A percentile compares a stretch with the other conserved stretches of the same genome.
Conservation (phyloP, 2,329 filamentous ascomycete genomes). For the Biscogniauxia mediterranea region DNA sequence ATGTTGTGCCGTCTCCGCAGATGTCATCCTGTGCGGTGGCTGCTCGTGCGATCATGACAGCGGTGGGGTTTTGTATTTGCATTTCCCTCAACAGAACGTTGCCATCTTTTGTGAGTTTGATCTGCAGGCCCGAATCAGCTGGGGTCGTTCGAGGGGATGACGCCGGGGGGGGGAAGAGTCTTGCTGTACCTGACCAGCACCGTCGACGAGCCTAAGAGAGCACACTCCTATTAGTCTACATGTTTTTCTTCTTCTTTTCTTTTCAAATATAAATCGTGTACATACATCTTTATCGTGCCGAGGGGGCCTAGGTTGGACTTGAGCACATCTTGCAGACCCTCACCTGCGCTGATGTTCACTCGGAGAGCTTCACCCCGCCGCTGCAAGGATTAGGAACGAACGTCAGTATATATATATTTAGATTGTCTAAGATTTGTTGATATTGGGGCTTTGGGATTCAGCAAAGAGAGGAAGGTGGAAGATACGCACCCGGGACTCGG, state of each 20-base stretch:
- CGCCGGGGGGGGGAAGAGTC: conserved; percentile 13
- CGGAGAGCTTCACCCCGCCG: conserved; percentile 93
- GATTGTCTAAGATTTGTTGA: too few species aligned
- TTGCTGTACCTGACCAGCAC: conserved; percentile 60
- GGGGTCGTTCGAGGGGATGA: conserved; percentile 2
- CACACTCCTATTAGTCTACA: background rate
- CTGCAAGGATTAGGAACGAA: conserved; percentile 45
- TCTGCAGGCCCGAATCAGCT: conserved; percentile 50
- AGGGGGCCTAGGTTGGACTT: conserved; percentile 93
- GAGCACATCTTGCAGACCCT: conserved; percentile 89
- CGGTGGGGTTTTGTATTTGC: conserved; percentile 98
- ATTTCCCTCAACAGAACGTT: conserved; percentile 77
- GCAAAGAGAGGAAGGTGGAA: conserved; percentile 14
- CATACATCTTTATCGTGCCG: conserved; percentile 93
- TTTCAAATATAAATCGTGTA: conserved; percentile 7
- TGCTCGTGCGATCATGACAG: conserved; percentile 78
- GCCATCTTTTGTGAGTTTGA: conserved; percentile 98
- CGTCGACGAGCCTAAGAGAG: conserved; percentile 62
- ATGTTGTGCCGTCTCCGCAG: conserved; percentile 95
- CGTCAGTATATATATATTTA: conserved; percentile 35
- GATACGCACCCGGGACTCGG: conserved; percentile 77
- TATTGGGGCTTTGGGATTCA: too few species aligned
- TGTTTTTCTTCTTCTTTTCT: too few species aligned
- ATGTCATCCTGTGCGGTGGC: conserved; percentile 98
- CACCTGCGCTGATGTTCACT: conserved; percentile 96